Evolutionary conservation across 2,329 filamentous ascomycete genomes (phyloP).

Genomic region (Talaromyces sp.): DNA sequence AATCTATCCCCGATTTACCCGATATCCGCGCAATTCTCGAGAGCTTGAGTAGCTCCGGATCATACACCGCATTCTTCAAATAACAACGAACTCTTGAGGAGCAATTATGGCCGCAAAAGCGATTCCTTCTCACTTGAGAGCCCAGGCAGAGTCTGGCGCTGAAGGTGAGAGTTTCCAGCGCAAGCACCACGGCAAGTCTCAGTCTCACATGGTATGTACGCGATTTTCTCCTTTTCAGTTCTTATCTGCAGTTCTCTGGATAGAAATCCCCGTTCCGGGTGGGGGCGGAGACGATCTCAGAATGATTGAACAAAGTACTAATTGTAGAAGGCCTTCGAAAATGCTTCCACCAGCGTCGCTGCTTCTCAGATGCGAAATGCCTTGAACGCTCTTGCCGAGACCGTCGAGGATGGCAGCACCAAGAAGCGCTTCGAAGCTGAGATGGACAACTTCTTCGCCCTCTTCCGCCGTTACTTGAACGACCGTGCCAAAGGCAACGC

Average conservation of each 20-base stretch:
- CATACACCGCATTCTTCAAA: background rate
- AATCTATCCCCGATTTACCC: background rate
- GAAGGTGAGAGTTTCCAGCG: conserved; percentile 40
- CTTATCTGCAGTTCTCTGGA: background rate
- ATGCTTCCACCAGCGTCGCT: conserved; percentile 96
- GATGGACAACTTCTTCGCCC: conserved; percentile 99
- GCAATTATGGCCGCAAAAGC: conserved; percentile 70
- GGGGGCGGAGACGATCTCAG: background rate
- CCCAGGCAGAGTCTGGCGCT: conserved; percentile 52
- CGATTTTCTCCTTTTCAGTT: background rate
- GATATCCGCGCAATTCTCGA: background rate
- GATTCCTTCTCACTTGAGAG: conserved; percentile 76
- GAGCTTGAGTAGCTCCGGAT: conserved; percentile 1
- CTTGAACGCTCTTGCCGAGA: conserved; percentile 87
- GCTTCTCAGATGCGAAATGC: conserved; percentile 99
- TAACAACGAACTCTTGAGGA: background rate
- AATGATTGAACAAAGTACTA: background rate
- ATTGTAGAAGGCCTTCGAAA: conserved; percentile 80
- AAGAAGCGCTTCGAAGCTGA: conserved; percentile 92
- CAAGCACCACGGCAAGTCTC: conserved; percentile 56
- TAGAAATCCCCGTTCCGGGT: background rate
- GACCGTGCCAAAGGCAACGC: conserved; percentile 98
- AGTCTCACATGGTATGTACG: conserved; percentile 56
- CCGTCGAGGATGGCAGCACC: conserved; percentile 72
- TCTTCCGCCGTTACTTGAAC: conserved; percentile 97